Percentiles rank a stretch among this genome's conserved stretches.
Evolutionary conservation across 2,329 filamentous ascomycete species (phyloP).

Genomic region (Coniella lustricola): DNA sequence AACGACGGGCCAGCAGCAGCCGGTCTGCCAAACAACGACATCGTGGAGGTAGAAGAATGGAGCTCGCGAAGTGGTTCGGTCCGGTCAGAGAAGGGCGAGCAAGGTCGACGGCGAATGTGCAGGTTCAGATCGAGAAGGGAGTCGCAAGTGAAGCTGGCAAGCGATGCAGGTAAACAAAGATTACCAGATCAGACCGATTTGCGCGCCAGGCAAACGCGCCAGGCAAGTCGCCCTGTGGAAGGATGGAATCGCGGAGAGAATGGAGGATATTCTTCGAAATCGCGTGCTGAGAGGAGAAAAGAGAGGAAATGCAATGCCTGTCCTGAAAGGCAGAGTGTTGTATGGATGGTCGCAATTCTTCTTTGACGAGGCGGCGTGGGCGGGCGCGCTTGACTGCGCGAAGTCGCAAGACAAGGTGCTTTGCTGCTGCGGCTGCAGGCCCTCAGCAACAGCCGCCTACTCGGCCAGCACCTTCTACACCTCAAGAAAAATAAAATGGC

Average conservation of each 20-base stretch:
- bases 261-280: neutral
- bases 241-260: neutral
- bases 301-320: too few relatives aligned
- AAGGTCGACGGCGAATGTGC: neutral
- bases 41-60: neutral
- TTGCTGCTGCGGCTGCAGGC: too few relatives aligned
- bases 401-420: neutral
- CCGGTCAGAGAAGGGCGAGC: neutral
- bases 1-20: slow-evolving; percentile 20
- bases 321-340: too few relatives aligned
- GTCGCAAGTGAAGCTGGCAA: neutral
- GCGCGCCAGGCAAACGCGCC: neutral
- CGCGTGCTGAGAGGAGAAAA: neutral
- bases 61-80: neutral
- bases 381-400: neutral
- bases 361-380: neutral
- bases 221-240: neutral
- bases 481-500: neutral
- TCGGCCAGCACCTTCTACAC: too few relatives aligned
- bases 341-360: too few relatives aligned
- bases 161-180: slow-evolving; percentile 13
- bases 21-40: slow-evolving; percentile 17
- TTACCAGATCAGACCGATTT: slow-evolving; percentile 13
- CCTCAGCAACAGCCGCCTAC: too few relatives aligned
- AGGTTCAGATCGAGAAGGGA: neutral